Evolutionary conservation across 2,329 filamentous ascomycete species (phyloP).

Genomic region (Talaromyces sp.): DNA sequence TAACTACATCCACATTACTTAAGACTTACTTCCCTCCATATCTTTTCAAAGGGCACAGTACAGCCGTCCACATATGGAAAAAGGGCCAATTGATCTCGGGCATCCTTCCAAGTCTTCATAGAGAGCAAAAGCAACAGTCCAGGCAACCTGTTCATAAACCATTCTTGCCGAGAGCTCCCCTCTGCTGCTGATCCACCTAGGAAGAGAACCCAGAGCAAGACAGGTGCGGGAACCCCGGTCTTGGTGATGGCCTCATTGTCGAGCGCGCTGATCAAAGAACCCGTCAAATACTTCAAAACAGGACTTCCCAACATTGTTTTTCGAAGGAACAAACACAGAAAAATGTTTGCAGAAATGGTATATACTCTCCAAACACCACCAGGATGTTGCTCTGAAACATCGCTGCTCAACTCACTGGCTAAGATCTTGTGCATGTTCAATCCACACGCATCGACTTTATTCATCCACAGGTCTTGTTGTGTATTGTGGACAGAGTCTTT

Average conservation of each 20-base stretch:
- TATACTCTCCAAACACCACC: neutral
- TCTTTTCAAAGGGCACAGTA: neutral
- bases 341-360: slow-evolving; percentile 1
- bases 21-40: neutral
- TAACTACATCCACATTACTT: too few relatives aligned
- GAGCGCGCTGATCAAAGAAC: neutral
- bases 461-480: neutral
- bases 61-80: neutral
- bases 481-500: neutral
- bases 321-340: neutral
- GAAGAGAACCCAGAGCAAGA: neutral
- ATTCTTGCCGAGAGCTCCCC: neutral
- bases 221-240: neutral
- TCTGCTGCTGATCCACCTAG: neutral
- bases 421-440: slow-evolving; percentile 7
- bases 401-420: neutral
- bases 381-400: neutral
- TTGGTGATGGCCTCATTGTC: neutral
- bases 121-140: neutral
- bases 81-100: neutral
- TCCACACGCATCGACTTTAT: slow-evolving; percentile 1
- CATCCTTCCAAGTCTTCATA: neutral
- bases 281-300: neutral
- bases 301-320: neutral
- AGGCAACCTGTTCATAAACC: neutral